Percentiles rank a stretch among this genome's conserved stretches.
Conservation (phyloP, 768 basidiomycete species). For the Glaciozyma martinii region DNA sequence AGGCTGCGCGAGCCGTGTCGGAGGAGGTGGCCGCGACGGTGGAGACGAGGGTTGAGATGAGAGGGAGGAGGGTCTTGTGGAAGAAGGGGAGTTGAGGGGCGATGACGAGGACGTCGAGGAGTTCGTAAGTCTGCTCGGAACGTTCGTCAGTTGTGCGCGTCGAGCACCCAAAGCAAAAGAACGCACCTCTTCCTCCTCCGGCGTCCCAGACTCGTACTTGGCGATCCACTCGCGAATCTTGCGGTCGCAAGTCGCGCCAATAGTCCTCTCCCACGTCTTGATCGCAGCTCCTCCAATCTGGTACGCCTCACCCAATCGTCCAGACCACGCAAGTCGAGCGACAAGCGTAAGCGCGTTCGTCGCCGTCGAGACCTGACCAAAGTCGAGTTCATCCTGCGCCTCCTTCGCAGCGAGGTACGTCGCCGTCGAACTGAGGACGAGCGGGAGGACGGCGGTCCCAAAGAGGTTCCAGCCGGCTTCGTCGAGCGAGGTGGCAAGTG, state of each 20-base stretch:
- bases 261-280: slow-evolving; percentile 19
- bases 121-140: slow-evolving; percentile 7
- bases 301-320: slow-evolving; percentile 31
- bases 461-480: slow-evolving; percentile 10
- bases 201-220: neutral
- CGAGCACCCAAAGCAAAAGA: neutral
- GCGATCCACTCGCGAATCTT: slow-evolving; percentile 5
- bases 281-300: slow-evolving; percentile 8
- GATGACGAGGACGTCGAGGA: slow-evolving; percentile 23
- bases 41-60: slow-evolving; percentile 18
- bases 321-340: slow-evolving; percentile 36
- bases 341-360: slow-evolving; percentile 39
- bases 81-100: slow-evolving; percentile 20
- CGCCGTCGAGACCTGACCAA: slow-evolving; percentile 36
- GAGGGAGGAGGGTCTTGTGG: slow-evolving; percentile 6
- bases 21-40: slow-evolving; percentile 19
- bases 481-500: slow-evolving; percentile 17
- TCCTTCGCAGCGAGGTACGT: slow-evolving; percentile 26
- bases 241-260: neutral
- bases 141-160: neutral
- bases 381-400: slow-evolving; percentile 9
- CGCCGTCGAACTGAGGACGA: slow-evolving; percentile 18
- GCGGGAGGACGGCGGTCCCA: slow-evolving; percentile 9
- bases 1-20: slow-evolving; percentile 23
- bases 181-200: slow-evolving; percentile 15